Base-by-base conservation (phyloP, 106 monocot species). In the Platanthera guangdongensis region DNA sequence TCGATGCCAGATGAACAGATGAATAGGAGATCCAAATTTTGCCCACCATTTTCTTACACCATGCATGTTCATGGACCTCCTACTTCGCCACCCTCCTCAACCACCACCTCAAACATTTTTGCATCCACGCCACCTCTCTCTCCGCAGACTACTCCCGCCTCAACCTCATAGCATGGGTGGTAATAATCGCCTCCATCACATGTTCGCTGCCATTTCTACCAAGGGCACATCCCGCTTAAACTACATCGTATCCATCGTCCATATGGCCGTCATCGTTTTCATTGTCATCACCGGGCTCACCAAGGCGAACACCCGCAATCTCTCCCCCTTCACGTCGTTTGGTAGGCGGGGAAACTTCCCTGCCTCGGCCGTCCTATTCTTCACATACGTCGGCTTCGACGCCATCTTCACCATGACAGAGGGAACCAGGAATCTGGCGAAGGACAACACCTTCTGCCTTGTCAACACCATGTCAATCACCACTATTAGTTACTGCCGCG, bases 161-260 rank as follows among this genome's bases (percentile, higher is more conserved):
- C 49, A 92, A 95, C 78, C 95, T 92, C 72, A 92, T 95, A 79
- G 89, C 95, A 48, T 86, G 88, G 50, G 84, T 14, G 10, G 84
- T n/a, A n/a, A n/a, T 95, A 59, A 80, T 80, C 68, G 46, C 75
- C 62, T 13, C 76, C 72, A 52, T 90, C 80, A 87, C 81, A 6
- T 86, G 73, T 12, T 90, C 57, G 87, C 92, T 55, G 79, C 83
- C 13, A 1, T 84, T 64, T 85, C 84, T 83, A 95, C 95, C 75
- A 95, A 95, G 80, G 92, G 86, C 57, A 83, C 87, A 45, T 95
- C 95, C 22, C 86, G 91, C 76, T 87, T 94, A 88, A 94, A 94
- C 85, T 87, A 85, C 89, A 52, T 87, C 74, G 85, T 85, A 18
- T 91, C 94, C 74, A 81, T 94, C 78, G 22, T 94, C 78, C 94